Evolutionary conservation across 305 asterid genomes (phyloP), one percentile per base, ranked within the genome.

Genomic region (Fraxinus albicans): DNA sequence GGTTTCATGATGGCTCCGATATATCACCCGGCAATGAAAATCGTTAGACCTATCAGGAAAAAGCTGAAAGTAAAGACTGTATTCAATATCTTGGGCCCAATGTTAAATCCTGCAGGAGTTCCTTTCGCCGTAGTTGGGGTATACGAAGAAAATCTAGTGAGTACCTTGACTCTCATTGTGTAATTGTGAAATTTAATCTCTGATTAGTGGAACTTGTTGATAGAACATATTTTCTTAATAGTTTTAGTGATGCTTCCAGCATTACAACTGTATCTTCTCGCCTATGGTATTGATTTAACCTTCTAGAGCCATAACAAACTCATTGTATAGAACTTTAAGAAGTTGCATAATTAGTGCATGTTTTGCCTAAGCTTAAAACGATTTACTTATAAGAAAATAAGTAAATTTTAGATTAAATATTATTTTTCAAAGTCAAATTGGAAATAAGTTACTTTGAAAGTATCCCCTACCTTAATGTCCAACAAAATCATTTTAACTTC

Each of bases 1-100:
- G 93, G 93, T 73, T 91, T 91, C 79, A 91, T 91, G 93, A 90
- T 91, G 91, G 89, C 95, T 6, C 92, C 95, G 6, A 79, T 78
- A 80, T 89, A 89, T 82, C 92, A 91, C 81, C 93, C 93, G 5
- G 95, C 95, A 47, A 91, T 91, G 93, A 91, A 86, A 84, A 85
- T 83, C 3, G 89, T 91, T 80, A 91, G 88, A 79, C 91, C 94
- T 15, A 92, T 91, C 77, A 90, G 93, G 85, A 90, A 78, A 83
- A 91, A 87, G 87, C 94, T 91, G 42, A 76, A 88, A 80, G 86
- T 91, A 50, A 88, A 91, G 85, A 91, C 93, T 1, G 87, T 90
- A 15, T 91, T 91, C 73, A 91, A 91, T 84, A 90, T 86, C 80
- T 84, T 90, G 6, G 94, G 93, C 8, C 93, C 94, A 0, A 74